A percentile compares a stretch with the other conserved stretches of the same genome.
Conservation (phyloP, 106 monocot species). For the Dioscorea dumetorum region DNA sequence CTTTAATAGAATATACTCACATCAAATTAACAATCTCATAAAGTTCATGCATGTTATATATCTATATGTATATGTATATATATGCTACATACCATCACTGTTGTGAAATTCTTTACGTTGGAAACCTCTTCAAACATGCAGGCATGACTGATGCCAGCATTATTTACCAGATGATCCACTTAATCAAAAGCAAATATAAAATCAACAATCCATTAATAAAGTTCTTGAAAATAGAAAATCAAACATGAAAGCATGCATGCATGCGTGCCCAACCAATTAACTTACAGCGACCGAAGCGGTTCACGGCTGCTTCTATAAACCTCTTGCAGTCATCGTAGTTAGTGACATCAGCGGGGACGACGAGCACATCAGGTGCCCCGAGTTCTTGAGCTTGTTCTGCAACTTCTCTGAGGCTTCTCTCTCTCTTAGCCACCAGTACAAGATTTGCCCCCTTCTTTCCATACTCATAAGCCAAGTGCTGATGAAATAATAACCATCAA, state of each 20-base stretch:
- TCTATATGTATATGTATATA: too few relatives aligned
- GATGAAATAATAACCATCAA: neutral
- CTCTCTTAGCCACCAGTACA: slow-evolving; percentile 7
- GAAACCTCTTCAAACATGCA: slow-evolving; percentile 49
- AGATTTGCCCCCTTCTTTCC: slow-evolving; percentile 7
- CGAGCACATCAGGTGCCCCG: slow-evolving; percentile 22
- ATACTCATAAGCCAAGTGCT: slow-evolving; percentile 9
- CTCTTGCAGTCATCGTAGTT: slow-evolving; percentile 15
- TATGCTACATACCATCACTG: slow-evolving; percentile 20
- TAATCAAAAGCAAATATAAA: neutral
- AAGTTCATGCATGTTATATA: too few relatives aligned
- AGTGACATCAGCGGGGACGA: slow-evolving; percentile 16
- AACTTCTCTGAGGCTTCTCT: slow-evolving; percentile 13
- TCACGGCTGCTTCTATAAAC: slow-evolving; percentile 15
- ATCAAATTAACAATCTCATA: neutral
- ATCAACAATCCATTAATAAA: too few relatives aligned
- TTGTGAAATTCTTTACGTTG: slow-evolving; percentile 23
- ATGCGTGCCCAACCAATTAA: neutral
- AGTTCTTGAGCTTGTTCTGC: slow-evolving; percentile 8
- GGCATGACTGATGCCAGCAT: slow-evolving; percentile 32
- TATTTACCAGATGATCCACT: slow-evolving; percentile 80
- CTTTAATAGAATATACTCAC: neutral
- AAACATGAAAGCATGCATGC: neutral
- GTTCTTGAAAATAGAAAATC: neutral
- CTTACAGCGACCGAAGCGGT: slow-evolving; percentile 27